A percentile compares a stretch with the other conserved stretches of the same genome.
phyloP scores from a whole-genome alignment of 306 rosid species.

The Sesbania bispinosa region DNA sequence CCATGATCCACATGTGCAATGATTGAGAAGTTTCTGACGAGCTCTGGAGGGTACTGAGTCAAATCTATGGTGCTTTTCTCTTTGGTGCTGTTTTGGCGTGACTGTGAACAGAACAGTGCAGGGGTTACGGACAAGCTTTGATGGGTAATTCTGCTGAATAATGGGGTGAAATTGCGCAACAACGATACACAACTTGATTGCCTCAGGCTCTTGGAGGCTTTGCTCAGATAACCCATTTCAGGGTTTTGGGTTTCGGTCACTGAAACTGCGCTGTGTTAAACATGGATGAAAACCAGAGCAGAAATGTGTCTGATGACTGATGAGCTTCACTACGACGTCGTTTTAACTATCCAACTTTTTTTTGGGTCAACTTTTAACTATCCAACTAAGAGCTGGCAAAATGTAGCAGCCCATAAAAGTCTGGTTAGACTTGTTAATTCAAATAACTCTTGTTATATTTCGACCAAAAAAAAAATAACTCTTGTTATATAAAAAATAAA shows the following conservation, averaged over 20 bases:
- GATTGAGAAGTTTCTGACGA: conserved; percentile 77
- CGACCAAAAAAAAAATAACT: too few relatives aligned
- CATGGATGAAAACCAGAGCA: background rate
- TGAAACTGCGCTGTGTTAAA: background rate
- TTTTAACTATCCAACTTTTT: too few relatives aligned
- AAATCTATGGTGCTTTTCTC: conserved; percentile 54
- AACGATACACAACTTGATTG: conserved; percentile 38
- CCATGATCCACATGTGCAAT: conserved; percentile 84
- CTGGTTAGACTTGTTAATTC: too few relatives aligned
- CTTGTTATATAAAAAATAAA: too few relatives aligned
- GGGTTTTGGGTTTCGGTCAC: conserved; percentile 38
- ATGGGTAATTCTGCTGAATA: conserved; percentile 14
- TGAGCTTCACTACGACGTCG: conserved; percentile 6
- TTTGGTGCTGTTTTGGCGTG: conserved; percentile 46
- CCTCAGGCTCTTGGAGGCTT: conserved; percentile 48
- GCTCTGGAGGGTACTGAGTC: conserved; percentile 63
- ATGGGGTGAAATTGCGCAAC: conserved; percentile 18
- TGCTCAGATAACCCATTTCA: conserved; percentile 71
- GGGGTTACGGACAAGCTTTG: conserved; percentile 35
- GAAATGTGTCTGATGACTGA: background rate
- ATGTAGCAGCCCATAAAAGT: too few relatives aligned
- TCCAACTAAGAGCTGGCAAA: too few relatives aligned
- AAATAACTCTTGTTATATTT: too few relatives aligned
- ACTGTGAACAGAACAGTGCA: conserved; percentile 50
- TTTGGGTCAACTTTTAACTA: too few relatives aligned